Conservation (phyloP, 495 filamentous ascomycete species). For the Evernia prunastri region DNA sequence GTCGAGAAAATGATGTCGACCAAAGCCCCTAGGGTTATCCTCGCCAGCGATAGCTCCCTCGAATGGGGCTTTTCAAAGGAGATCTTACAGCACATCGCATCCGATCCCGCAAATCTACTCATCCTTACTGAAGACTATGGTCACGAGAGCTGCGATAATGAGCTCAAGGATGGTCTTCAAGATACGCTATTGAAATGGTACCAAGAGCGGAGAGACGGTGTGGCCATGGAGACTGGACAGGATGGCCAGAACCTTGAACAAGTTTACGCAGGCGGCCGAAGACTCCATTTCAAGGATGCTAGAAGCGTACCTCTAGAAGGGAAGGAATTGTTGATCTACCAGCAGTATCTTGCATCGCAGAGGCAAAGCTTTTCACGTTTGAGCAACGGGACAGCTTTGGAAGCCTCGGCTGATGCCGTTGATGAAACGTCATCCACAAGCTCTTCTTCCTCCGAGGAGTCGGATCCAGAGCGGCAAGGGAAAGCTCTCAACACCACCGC, state of each 20-base stretch:
- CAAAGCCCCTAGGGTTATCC: constrained; percentile 62
- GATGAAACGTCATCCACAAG: constrained; percentile 77
- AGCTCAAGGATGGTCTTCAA: constrained; percentile 42
- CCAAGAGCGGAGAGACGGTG: constrained; percentile 56
- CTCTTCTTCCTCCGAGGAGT: constrained; percentile 78
- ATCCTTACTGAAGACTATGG: constrained; percentile 63
- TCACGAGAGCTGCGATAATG: constrained; percentile 19
- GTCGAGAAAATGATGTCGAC: constrained; percentile 56
- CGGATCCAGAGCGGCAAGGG: constrained; percentile 84
- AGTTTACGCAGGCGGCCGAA: constrained; percentile 57
- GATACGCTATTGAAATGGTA: constrained; percentile 66
- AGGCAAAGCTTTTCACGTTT: constrained; percentile 67
- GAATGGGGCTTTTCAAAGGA: constrained; percentile 95
- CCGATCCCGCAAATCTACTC: constrained; percentile 70
- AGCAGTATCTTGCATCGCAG: constrained; percentile 81
- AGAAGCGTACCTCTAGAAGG: constrained; percentile 60
- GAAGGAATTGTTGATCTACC: constrained; percentile 71
- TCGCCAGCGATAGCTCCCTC: constrained; percentile 82
- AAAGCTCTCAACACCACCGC: constrained; percentile 83
- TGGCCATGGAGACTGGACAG: constrained; percentile 50
- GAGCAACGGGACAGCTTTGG: constrained; percentile 56
- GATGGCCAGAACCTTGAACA: constrained; percentile 58
- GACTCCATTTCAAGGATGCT: constrained; percentile 52
- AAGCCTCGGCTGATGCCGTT: constrained; percentile 66
- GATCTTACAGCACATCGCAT: constrained; percentile 66